These are phyloP conservation scores for Filosporella fistucella DNA, from an alignment of 495 filamentous ascomycete genomes.

Conservation along the genomic window DNA sequence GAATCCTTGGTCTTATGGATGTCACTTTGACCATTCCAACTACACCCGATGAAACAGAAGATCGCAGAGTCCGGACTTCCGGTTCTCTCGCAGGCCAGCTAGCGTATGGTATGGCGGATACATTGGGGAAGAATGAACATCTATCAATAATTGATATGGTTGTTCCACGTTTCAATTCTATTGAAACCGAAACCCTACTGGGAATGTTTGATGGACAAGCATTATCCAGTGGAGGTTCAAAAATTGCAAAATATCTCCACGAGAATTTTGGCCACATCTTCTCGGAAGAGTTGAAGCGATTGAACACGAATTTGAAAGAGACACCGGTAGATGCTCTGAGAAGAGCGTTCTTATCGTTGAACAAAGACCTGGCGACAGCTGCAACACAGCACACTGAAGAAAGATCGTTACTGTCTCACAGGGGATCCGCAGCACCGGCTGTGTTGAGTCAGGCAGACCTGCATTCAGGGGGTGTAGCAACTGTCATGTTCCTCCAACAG, in stretches of 20 bases:
- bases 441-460: slow-evolving; percentile 84
- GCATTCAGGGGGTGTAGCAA: slow-evolving; percentile 84
- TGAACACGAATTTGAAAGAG: slow-evolving; percentile 49
- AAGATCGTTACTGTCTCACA: slow-evolving; percentile 55
- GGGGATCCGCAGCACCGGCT: slow-evolving; percentile 61
- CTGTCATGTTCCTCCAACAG: slow-evolving; percentile 81
- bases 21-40: slow-evolving; percentile 90
- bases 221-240: slow-evolving; percentile 79
- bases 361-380: slow-evolving; percentile 87
- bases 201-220: slow-evolving; percentile 94
- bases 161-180: slow-evolving; percentile 86
- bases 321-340: slow-evolving; percentile 78
- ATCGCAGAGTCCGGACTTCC: slow-evolving; percentile 93
- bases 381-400: slow-evolving; percentile 81
- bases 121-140: slow-evolving; percentile 88
- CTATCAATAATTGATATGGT: slow-evolving; percentile 97
- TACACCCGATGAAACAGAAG: slow-evolving; percentile 91
- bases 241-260: slow-evolving; percentile 92
- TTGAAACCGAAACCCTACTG: slow-evolving; percentile 82
- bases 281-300: slow-evolving; percentile 69
- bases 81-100: slow-evolving; percentile 82
- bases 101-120: slow-evolving; percentile 97
- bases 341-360: slow-evolving; percentile 80
- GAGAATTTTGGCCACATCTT: slow-evolving; percentile 89
- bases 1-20: slow-evolving; percentile 94